phyloP scores from a whole-genome alignment of 257 asterid genomes.

The Penstemon barbatus region DNA sequence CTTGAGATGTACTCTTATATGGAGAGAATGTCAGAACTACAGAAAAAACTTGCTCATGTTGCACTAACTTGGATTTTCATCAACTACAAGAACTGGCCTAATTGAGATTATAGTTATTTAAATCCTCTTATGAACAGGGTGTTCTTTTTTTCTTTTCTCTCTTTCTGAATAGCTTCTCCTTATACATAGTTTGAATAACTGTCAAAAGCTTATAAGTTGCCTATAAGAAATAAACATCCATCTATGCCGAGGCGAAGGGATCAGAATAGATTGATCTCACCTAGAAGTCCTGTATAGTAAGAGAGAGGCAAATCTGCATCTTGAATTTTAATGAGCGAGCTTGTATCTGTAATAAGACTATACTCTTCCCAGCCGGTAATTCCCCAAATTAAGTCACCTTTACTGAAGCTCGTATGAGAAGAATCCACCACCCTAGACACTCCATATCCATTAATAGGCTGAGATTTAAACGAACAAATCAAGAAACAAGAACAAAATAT shows the following conservation, averaged over 20 bases:
- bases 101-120: too few relatives aligned
- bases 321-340: conserved; percentile 22
- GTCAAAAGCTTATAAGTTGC: too few relatives aligned
- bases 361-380: conserved; percentile 33
- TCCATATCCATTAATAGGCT: conserved; percentile 37
- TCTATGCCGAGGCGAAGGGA: neutral
- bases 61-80: neutral
- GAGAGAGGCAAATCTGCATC: conserved; percentile 29
- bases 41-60: neutral
- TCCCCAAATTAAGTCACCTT: conserved; percentile 39
- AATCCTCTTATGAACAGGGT: too few relatives aligned
- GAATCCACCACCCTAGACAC: conserved; percentile 39
- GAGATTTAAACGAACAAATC: neutral
- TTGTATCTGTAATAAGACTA: conserved; percentile 16
- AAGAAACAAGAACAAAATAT: neutral
- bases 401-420: conserved; percentile 26
- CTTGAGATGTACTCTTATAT: too few relatives aligned
- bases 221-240: too few relatives aligned
- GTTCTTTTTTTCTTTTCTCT: too few relatives aligned
- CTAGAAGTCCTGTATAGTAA: conserved; percentile 29
- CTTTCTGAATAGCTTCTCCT: too few relatives aligned
- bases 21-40: neutral
- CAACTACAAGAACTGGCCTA: too few relatives aligned
- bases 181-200: too few relatives aligned
- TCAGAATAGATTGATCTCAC: neutral